Evolutionary conservation across 2,329 filamentous ascomycete species (phyloP).

Genomic region (Bipolaris oryzae): DNA sequence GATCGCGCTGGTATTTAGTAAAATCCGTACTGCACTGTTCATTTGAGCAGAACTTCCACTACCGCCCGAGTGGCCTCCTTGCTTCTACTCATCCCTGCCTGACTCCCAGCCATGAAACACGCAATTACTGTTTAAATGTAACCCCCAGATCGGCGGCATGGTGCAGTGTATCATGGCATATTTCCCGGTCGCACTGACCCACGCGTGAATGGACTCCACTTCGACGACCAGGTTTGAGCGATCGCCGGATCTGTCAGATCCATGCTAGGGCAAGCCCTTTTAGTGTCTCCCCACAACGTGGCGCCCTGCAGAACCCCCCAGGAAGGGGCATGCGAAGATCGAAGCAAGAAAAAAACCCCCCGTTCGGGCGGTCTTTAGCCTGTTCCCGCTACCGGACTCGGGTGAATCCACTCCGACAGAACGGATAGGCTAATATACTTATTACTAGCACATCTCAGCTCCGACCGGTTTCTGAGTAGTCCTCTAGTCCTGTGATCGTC

Average conservation of each 20-base stretch:
- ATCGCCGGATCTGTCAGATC: not conserved
- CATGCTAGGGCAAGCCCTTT: conserved; percentile 3
- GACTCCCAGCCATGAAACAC: not conserved
- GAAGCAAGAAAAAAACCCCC: not conserved
- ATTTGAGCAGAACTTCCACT: not conserved
- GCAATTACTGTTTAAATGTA: not conserved
- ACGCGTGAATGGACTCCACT: conserved; percentile 3
- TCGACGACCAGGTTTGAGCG: not conserved
- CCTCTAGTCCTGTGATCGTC: not conserved
- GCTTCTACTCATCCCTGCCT: not conserved
- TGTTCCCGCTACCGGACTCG: conserved; percentile 7
- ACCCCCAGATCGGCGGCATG: conserved; percentile 1
- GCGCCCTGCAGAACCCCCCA: conserved; percentile 5
- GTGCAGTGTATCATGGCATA: conserved; percentile 3
- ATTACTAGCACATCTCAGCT: not conserved
- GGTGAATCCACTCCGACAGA: conserved; percentile 8
- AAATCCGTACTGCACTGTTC: not conserved
- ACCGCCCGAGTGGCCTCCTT: not conserved
- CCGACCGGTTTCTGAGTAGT: not conserved
- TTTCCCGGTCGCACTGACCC: conserved; percentile 10
- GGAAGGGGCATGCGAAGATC: conserved; percentile 8
- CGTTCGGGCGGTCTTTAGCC: conserved; percentile 4
- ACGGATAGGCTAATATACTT: conserved; percentile 6
- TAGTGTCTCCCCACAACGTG: conserved; percentile 8
- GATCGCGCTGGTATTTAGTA: conserved; percentile 5